Evolutionary conservation across 1,284 basidiomycete genomes (phyloP).

Genomic region (Trametes hirsuta): DNA sequence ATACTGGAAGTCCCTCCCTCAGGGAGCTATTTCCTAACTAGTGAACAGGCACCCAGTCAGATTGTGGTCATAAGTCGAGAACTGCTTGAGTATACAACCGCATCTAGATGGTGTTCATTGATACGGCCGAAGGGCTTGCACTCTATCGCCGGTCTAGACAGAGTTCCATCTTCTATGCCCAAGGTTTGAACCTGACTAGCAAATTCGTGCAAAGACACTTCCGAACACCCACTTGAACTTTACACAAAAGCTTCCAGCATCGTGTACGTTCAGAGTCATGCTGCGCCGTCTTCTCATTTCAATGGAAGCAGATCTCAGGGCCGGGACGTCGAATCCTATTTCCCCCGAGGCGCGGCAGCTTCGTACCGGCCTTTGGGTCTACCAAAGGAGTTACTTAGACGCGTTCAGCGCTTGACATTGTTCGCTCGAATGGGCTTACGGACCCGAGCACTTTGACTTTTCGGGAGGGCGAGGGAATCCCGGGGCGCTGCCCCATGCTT

Average conservation of each 20-base stretch:
- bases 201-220: neutral
- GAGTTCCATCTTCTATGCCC: neutral
- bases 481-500: neutral
- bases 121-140: no score
- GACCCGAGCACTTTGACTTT: conserved; percentile 15
- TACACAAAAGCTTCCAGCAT: no score
- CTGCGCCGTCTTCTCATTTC: neutral
- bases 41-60: no score
- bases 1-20: no score
- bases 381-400: conserved; percentile 6
- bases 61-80: no score
- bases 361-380: conserved; percentile 16
- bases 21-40: no score
- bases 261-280: neutral
- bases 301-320: conserved; percentile 10
- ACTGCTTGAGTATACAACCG: no score
- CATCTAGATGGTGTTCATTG: no score
- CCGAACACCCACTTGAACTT: neutral
- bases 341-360: conserved; percentile 10
- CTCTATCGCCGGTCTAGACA: neutral
- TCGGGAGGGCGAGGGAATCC: conserved; percentile 18
- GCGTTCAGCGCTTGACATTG: conserved; percentile 14
- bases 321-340: conserved; percentile 8
- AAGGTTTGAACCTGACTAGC: conserved; percentile 2
- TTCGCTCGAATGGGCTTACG: conserved; percentile 8